A percentile compares a stretch with the other conserved stretches of the same genome.
These are phyloP conservation scores for Podospora didyma DNA, from an alignment of 495 filamentous ascomycete species.

Conservation along the genomic window DNA sequence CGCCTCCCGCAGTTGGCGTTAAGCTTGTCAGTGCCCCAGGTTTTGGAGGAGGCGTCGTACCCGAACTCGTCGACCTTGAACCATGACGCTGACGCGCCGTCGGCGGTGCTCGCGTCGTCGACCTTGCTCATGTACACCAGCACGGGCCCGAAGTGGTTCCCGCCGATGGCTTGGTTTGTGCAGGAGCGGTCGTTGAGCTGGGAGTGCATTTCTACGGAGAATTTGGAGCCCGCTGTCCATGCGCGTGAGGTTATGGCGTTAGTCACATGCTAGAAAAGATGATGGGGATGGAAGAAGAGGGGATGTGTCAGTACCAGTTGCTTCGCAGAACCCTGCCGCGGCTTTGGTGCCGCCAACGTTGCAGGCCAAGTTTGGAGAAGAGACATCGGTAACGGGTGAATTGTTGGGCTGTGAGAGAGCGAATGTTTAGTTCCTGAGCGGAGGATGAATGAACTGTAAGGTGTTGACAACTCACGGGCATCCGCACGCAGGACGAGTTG, in stretches of 20 bases:
- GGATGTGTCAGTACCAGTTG: constrained; percentile 15
- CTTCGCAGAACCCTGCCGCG: constrained; percentile 26
- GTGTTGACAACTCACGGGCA: constrained; percentile 33
- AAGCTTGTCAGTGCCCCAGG: constrained; percentile 22
- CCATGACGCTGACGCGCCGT: constrained; percentile 30
- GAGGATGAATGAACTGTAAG: constrained; percentile 30
- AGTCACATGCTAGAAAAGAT: constrained; percentile 26
- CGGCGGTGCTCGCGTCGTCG: constrained; percentile 32
- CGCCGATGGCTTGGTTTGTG: constrained; percentile 9
- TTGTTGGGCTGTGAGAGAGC: constrained; percentile 39
- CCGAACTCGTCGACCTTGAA: constrained; percentile 27
- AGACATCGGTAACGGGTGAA: constrained; percentile 38
- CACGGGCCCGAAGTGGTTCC: constrained; percentile 30
- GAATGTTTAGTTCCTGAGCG: constrained; percentile 26
- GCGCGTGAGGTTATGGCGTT: constrained; percentile 18
- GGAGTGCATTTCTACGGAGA: constrained; percentile 28
- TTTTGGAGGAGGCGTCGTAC: constrained; percentile 23
- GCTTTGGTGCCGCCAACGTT: constrained; percentile 35
- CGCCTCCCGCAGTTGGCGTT: constrained; percentile 37
- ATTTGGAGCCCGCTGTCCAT: constrained; percentile 25
- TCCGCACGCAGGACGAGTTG: constrained; percentile 15
- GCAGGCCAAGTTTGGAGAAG: constrained; percentile 31
- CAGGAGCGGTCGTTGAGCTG: constrained; percentile 14
- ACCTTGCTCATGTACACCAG: constrained; percentile 45
- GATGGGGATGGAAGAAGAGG: constrained; percentile 25